Conservation (phyloP, 2,329 filamentous ascomycete species). For the Sarocladium oryzae region DNA sequence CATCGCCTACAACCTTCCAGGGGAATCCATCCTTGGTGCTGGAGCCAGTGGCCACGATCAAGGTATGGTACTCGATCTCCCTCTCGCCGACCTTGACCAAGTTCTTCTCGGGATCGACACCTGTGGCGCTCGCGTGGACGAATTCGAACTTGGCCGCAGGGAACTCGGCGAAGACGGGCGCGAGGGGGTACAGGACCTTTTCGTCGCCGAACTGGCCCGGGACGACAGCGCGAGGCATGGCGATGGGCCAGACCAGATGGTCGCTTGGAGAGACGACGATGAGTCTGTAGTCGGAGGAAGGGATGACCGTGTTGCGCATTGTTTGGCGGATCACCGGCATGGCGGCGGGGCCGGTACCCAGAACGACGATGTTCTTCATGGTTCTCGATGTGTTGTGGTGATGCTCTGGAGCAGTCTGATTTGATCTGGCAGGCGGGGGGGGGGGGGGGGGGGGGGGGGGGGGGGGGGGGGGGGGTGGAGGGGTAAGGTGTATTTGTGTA, state of each 20-base stretch:
- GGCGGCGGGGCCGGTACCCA: slow-evolving; percentile 42
- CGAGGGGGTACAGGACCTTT: slow-evolving; percentile 26
- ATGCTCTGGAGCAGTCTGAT: too few relatives aligned
- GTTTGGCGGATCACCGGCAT: slow-evolving; percentile 44
- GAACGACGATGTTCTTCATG: slow-evolving; percentile 38
- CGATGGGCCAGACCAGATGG: slow-evolving; percentile 43
- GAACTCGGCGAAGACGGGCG: slow-evolving; percentile 42
- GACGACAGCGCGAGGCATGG: slow-evolving; percentile 40
- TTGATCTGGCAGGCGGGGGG: too few relatives aligned
- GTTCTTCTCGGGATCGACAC: slow-evolving; percentile 34
- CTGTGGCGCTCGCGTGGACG: slow-evolving; percentile 40
- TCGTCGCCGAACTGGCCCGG: slow-evolving; percentile 39
- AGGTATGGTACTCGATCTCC: slow-evolving; percentile 40
- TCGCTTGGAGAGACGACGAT: slow-evolving; percentile 41
- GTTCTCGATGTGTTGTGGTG: not conserved
- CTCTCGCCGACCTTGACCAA: slow-evolving; percentile 33
- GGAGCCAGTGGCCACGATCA: slow-evolving; percentile 50
- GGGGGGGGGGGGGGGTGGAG: too few relatives aligned
- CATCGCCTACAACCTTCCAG: slow-evolving; percentile 40
- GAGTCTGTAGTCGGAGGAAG: slow-evolving; percentile 34
- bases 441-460: too few relatives aligned
- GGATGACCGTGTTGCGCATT: slow-evolving; percentile 35
- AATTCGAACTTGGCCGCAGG: slow-evolving; percentile 43
- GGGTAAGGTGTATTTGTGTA: too few relatives aligned
- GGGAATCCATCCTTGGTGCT: slow-evolving; percentile 36